phyloP scores from a whole-genome alignment of 805 yeast species.

The Kodamaea lidongshanica region DNA sequence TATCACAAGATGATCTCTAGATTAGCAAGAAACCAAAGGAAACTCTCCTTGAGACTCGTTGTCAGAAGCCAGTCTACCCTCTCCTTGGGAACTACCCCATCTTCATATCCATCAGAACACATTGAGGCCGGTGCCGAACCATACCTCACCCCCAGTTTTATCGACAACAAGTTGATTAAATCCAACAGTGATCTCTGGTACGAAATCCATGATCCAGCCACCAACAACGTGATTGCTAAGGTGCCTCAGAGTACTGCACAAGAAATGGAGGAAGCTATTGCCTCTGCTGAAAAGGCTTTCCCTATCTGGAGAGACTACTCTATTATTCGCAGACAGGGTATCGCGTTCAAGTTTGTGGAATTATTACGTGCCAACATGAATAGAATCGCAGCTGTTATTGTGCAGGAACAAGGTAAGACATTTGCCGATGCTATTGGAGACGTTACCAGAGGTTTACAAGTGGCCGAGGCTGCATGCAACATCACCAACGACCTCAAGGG shows the following conservation, averaged over 20 bases:
- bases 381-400: conserved; percentile 52
- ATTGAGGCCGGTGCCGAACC: conserved; percentile 31
- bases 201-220: conserved; percentile 72
- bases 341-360: conserved; percentile 62
- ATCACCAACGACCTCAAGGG: conserved; percentile 62
- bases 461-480: conserved; percentile 68
- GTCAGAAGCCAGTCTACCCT: conserved; percentile 9
- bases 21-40: conserved; percentile 4
- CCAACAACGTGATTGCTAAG: conserved; percentile 55
- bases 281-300: conserved; percentile 59
- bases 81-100: conserved; percentile 27
- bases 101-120: conserved; percentile 39
- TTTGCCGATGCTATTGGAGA: conserved; percentile 69
- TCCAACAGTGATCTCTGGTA: conserved; percentile 53
- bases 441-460: conserved; percentile 71
- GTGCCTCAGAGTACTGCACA: conserved; percentile 68
- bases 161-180: conserved; percentile 46
- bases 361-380: conserved; percentile 62
- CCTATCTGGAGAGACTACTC: conserved; percentile 47
- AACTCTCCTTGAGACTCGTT: conserved; percentile 2
- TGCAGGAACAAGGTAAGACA: conserved; percentile 58
- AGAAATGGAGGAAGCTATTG: conserved; percentile 62
- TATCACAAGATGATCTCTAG: conserved; percentile 6
- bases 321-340: conserved; percentile 65
- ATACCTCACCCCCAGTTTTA: conserved; percentile 45